Evolutionary conservation across 306 rosid genomes (phyloP).

Genomic region (Corylus heterophylla): DNA sequence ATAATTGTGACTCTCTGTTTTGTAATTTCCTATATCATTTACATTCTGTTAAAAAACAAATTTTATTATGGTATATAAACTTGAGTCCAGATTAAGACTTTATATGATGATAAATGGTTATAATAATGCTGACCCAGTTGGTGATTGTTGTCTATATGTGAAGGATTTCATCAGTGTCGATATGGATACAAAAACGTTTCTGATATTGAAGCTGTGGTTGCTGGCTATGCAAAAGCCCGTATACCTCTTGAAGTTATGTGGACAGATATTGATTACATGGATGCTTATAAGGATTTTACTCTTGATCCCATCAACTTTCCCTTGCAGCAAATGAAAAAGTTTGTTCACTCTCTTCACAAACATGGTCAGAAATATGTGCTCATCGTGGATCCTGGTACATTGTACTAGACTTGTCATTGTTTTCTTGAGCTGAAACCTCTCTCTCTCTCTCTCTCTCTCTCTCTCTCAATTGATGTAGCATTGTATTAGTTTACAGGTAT

Average conservation of each 20-base stretch:
- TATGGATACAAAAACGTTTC: conserved; percentile 75
- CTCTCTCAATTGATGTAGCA: conserved; percentile 4
- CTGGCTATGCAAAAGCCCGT: conserved; percentile 62
- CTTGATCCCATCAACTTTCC: conserved; percentile 89
- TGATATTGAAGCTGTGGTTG: conserved; percentile 64
- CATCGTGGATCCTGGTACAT: conserved; percentile 81
- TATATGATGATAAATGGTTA: not conserved
- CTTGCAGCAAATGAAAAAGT: conserved; percentile 51
- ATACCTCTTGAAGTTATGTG: conserved; percentile 95
- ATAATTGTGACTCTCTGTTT: too few relatives aligned
- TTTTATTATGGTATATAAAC: not conserved
- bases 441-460: not conserved
- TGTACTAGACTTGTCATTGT: conserved; percentile 1
- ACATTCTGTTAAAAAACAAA: not conserved
- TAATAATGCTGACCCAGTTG: conserved; percentile 4
- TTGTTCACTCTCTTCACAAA: conserved; percentile 62
- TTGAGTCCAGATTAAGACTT: not conserved
- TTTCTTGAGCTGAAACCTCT: not conserved
- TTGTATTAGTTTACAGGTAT: conserved; percentile 48
- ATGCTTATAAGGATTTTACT: conserved; percentile 78
- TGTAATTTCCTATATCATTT: too few relatives aligned
- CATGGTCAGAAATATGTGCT: conserved; percentile 79
- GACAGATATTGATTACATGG: conserved; percentile 98
- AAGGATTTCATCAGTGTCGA: conserved; percentile 92
- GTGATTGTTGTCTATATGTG: conserved; percentile 16